Evolutionary conservation across 805 yeast genomes (phyloP).

Genomic region (Ogataea salicorniae): DNA sequence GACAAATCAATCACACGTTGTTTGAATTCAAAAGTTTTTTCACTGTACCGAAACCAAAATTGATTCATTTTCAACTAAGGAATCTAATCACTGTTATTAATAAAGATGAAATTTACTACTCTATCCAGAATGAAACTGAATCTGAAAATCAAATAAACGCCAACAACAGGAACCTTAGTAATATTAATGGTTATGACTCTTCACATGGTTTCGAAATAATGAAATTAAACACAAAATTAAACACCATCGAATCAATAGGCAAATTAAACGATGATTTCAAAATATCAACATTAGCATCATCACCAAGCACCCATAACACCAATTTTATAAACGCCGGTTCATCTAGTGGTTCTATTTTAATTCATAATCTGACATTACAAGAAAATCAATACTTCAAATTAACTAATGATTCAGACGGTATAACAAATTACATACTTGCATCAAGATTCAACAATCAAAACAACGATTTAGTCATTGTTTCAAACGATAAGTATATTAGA

Average conservation of each 20-base stretch:
- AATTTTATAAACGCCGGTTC: slow-evolving; percentile 47
- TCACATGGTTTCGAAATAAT: slow-evolving; percentile 20
- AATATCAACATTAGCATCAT: slow-evolving; percentile 40
- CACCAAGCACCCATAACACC: slow-evolving; percentile 27
- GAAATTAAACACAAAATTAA: slow-evolving; percentile 16
- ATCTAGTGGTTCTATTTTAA: slow-evolving; percentile 44
- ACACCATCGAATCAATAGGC: slow-evolving; percentile 15
- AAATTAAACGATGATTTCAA: slow-evolving; percentile 25
- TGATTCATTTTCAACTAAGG: slow-evolving; percentile 55
- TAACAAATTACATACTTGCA: slow-evolving; percentile 44
- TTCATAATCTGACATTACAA: slow-evolving; percentile 31
- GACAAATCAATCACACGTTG: slow-evolving; percentile 25
- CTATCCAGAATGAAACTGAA: slow-evolving; percentile 11
- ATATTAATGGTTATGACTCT: no score
- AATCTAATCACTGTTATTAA: slow-evolving; percentile 41
- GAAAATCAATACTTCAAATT: slow-evolving; percentile 33
- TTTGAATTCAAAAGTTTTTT: slow-evolving; percentile 36
- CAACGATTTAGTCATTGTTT: slow-evolving; percentile 38
- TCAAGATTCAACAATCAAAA: slow-evolving; percentile 13
- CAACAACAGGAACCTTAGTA: slow-evolving; percentile 5
- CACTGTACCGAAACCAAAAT: slow-evolving; percentile 41
- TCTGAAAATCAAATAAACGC: not conserved
- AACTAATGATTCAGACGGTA: slow-evolving; percentile 42
- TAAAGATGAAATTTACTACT: slow-evolving; percentile 23
- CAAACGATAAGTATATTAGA: slow-evolving; percentile 45